phyloP scores from a whole-genome alignment of 768 basidiomycete genomes.

The Clathrus columnatus region DNA sequence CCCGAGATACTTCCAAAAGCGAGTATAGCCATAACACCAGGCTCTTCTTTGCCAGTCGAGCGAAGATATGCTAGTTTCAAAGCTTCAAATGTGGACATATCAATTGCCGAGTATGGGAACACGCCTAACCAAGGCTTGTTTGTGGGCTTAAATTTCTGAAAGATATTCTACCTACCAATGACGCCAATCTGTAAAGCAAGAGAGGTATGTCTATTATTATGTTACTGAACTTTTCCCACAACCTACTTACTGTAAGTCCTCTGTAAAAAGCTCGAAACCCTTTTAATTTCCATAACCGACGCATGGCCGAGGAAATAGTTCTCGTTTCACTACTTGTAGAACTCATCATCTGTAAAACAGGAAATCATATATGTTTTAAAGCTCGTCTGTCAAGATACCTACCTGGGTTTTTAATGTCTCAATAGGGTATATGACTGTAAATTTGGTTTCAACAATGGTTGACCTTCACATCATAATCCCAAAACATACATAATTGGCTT shows the following conservation, averaged over 20 bases:
- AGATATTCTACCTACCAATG: slow-evolving; percentile 32
- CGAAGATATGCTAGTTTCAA: slow-evolving; percentile 84
- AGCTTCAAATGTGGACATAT: slow-evolving; percentile 96
- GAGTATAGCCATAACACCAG: slow-evolving; percentile 77
- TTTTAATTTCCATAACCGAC: slow-evolving; percentile 70
- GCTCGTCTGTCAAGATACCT: slow-evolving; percentile 3
- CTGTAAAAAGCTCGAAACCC: slow-evolving; percentile 83
- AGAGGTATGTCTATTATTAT: slow-evolving; percentile 12
- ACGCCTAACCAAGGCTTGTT: slow-evolving; percentile 38
- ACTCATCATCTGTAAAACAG: slow-evolving; percentile 79
- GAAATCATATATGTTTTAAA: background rate
- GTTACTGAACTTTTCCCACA: slow-evolving; percentile 4
- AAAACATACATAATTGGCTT: slow-evolving; percentile 74
- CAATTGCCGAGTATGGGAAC: slow-evolving; percentile 94
- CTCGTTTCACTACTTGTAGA: slow-evolving; percentile 53
- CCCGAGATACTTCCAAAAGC: slow-evolving; percentile 91
- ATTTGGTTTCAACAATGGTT: slow-evolving; percentile 14
- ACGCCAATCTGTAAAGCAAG: slow-evolving; percentile 68
- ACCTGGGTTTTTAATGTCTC: slow-evolving; percentile 80
- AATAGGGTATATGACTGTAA: slow-evolving; percentile 85
- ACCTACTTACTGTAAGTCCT: slow-evolving; percentile 69
- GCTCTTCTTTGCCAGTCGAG: slow-evolving; percentile 83
- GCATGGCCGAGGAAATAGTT: slow-evolving; percentile 52
- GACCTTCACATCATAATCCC: slow-evolving; percentile 4
- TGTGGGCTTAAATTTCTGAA: background rate